Percentiles rank a stretch among this genome's conserved stretches.
phyloP scores from a whole-genome alignment of 805 yeast species.

The Candida parachauliodes region DNA sequence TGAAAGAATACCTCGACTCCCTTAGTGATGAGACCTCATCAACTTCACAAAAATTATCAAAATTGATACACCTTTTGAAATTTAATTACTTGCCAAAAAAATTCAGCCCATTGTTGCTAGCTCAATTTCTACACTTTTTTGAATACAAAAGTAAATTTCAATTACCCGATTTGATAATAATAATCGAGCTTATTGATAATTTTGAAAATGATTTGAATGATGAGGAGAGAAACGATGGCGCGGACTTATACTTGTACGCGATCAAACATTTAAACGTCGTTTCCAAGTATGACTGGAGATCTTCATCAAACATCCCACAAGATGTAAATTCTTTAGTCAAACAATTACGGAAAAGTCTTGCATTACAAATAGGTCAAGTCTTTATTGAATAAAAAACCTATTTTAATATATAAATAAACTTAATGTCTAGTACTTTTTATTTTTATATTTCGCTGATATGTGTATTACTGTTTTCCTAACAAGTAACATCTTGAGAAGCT shows the following conservation, averaged over 20 bases:
- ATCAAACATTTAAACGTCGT: constrained; percentile 20
- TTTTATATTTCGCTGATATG: no score
- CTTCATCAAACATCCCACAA: constrained; percentile 20
- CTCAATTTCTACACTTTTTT: constrained; percentile 47
- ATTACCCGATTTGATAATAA: constrained; percentile 30
- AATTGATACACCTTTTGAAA: constrained; percentile 46
- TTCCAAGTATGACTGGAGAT: constrained; percentile 36
- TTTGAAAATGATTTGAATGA: constrained; percentile 23
- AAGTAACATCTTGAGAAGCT: constrained; percentile 87
- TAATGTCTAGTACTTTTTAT: background rate
- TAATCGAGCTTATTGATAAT: constrained; percentile 38
- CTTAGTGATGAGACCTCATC: constrained; percentile 13
- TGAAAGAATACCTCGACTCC: constrained; percentile 46
- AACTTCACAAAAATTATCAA: constrained; percentile 34
- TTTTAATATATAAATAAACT: background rate
- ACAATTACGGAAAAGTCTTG: constrained; percentile 29
- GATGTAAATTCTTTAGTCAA: constrained; percentile 22
- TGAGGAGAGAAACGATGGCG: constrained; percentile 26
- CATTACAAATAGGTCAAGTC: constrained; percentile 31
- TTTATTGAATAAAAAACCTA: constrained; percentile 19
- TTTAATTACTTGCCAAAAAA: constrained; percentile 44
- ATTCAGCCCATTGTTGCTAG: constrained; percentile 45
- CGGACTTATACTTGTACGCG: constrained; percentile 28
- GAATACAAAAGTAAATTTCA: constrained; percentile 14
- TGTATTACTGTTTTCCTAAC: constrained; percentile 40